Percentiles rank a stretch among this genome's conserved stretches.
phyloP scores from a whole-genome alignment of 768 basidiomycete genomes.

The Stropharia rugosoannulata region DNA sequence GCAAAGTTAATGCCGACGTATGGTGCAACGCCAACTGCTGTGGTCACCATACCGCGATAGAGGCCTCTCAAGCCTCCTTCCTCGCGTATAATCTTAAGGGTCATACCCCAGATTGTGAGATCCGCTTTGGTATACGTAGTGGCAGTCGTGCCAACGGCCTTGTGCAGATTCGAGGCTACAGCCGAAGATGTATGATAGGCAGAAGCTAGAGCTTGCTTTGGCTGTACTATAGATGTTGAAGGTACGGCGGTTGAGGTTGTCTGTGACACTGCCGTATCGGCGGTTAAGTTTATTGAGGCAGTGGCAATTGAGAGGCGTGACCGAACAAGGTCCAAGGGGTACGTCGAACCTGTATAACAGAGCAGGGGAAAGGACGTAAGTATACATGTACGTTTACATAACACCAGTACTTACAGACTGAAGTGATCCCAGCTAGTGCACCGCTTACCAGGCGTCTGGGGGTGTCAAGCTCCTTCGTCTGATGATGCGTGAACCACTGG shows the following conservation, averaged over 20 bases:
- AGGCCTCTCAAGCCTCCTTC: slow-evolving; percentile 80
- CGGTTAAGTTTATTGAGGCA: slow-evolving; percentile 48
- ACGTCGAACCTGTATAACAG: slow-evolving; percentile 63
- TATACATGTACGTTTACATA: not conserved
- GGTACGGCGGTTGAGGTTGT: slow-evolving; percentile 14
- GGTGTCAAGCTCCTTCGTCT: slow-evolving; percentile 81
- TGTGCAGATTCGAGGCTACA: slow-evolving; percentile 19
- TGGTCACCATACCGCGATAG: slow-evolving; percentile 83
- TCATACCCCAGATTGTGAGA: slow-evolving; percentile 62
- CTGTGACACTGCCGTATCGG: slow-evolving; percentile 24
- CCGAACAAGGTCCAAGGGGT: slow-evolving; percentile 92
- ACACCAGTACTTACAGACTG: slow-evolving; percentile 69
- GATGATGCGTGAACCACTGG: slow-evolving; percentile 70
- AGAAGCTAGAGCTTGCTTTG: slow-evolving; percentile 40
- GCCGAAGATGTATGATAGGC: slow-evolving; percentile 57
- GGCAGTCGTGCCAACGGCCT: slow-evolving; percentile 9
- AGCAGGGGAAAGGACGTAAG: not conserved
- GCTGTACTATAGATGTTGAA: slow-evolving; percentile 15
- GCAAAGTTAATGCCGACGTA: slow-evolving; percentile 92
- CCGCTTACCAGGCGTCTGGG: slow-evolving; percentile 84
- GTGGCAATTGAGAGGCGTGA: slow-evolving; percentile 92
- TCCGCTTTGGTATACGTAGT: slow-evolving; percentile 3
- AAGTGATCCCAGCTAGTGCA: slow-evolving; percentile 90
- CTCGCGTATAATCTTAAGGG: slow-evolving; percentile 73
- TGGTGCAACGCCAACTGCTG: slow-evolving; percentile 88